These are phyloP conservation scores for Silene latifolia DNA, from an alignment of 148 eudicot genomes.

Conservation along the genomic window DNA sequence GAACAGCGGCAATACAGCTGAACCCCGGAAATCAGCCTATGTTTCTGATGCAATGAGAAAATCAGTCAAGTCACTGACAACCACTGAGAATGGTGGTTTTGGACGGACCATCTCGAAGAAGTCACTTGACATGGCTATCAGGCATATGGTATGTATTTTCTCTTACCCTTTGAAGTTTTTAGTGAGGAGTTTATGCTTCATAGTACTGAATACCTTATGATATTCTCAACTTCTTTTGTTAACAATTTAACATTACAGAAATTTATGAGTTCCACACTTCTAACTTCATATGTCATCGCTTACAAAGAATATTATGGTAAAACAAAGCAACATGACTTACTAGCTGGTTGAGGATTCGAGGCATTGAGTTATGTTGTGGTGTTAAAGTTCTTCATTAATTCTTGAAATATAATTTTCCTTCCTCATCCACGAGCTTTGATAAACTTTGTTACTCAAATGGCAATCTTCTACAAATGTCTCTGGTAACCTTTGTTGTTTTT, in stretches of 20 bases:
- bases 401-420: neutral
- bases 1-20: constrained; percentile 42
- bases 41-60: constrained; percentile 61
- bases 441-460: neutral
- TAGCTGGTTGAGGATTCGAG: too few relatives aligned
- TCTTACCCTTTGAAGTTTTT: constrained; percentile 5
- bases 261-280: neutral
- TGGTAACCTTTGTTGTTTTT: constrained; percentile 4
- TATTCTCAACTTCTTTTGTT: neutral
- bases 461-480: neutral
- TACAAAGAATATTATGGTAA: neutral
- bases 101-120: constrained; percentile 93
- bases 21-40: constrained; percentile 47
- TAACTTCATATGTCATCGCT: neutral
- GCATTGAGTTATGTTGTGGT: neutral
- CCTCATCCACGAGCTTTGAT: neutral
- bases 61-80: constrained; percentile 50
- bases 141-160: constrained; percentile 68
- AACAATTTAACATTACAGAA: neutral
- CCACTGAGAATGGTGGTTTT: constrained; percentile 59
- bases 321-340: neutral
- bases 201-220: neutral
- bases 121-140: constrained; percentile 92
- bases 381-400: neutral
- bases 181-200: neutral